Percentiles rank a stretch among this genome's conserved stretches.
Evolutionary conservation across 495 filamentous ascomycete genomes (phyloP).

Genomic region (Cryomyces antarcticus): DNA sequence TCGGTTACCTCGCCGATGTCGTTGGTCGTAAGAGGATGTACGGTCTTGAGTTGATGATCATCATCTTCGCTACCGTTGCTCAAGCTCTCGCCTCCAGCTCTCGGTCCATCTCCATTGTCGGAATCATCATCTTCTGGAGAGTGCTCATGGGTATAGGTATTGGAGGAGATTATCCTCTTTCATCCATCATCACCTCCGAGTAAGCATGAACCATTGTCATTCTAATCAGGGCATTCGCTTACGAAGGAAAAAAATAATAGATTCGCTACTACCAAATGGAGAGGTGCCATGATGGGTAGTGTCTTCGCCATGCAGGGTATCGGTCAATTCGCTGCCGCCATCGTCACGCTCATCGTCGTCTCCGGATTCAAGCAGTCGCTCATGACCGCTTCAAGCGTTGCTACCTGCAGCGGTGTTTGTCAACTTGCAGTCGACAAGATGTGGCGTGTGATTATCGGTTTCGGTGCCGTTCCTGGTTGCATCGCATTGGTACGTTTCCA

Average conservation of each 20-base stretch:
- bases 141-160: slow-evolving; percentile 40
- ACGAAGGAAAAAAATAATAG: slow-evolving; percentile 17
- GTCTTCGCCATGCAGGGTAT: slow-evolving; percentile 76
- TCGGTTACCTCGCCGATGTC: slow-evolving; percentile 62
- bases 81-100: slow-evolving; percentile 51
- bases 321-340: slow-evolving; percentile 50
- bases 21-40: slow-evolving; percentile 74
- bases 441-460: slow-evolving; percentile 62
- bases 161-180: slow-evolving; percentile 53
- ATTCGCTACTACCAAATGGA: slow-evolving; percentile 67
- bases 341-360: slow-evolving; percentile 51
- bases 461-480: slow-evolving; percentile 59
- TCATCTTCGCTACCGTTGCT: slow-evolving; percentile 67
- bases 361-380: slow-evolving; percentile 53
- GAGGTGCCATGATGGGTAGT: slow-evolving; percentile 74
- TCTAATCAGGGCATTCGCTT: slow-evolving; percentile 1
- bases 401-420: slow-evolving; percentile 42
- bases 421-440: slow-evolving; percentile 64
- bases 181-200: slow-evolving; percentile 67
- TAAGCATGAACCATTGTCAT: slow-evolving; percentile 19
- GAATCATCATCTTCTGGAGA: slow-evolving; percentile 76
- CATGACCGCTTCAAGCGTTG: slow-evolving; percentile 23
- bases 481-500: slow-evolving; percentile 30
- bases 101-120: slow-evolving; percentile 48
- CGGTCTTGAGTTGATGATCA: slow-evolving; percentile 70